Base-by-base conservation (phyloP, 1,284 basidiomycete genomes). In the Ustilago cynodontis region DNA sequence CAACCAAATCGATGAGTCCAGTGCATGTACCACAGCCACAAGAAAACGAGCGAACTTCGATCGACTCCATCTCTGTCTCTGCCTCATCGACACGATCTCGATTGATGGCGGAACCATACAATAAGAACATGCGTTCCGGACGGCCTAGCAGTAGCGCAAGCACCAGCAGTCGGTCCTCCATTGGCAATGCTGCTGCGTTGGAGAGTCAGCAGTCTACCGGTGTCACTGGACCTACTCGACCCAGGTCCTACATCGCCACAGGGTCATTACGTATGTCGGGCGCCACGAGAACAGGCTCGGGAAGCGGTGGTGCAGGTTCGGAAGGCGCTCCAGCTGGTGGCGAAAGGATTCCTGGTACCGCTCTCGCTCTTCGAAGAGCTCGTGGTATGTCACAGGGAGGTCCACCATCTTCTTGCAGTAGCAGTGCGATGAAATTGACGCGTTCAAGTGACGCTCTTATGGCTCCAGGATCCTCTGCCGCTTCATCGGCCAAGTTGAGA, bases 21-120 rank as follows among this genome's bases (percentile, higher is more conserved):
- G 43, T 18, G 10, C 2, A n/a, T 28, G 8, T 16, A 9, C 7
- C 16, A 16, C 53, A 53, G 26, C 20, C 31, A n/a, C 24, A 28
- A 29, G 24, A 52, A 1, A 53, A 56, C 9, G 62, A 65, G 14
- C 49, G 58, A 1, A 20, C 55, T 13, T 71, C 59, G 3, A 41
- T 59, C 14, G 64, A 62, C 26, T 59, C 64, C n/a, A 13, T 61
- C 8, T 65, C 62, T 0, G 62, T 43, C 14, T 65, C 68, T 2
- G 35, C 52, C 18, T 54, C 60, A 2, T 60, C 65, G 39, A 60
- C 53, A 4, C 47, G 64, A 20, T 61, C 65, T 10, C 51, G 71
- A 57, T 58, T 74, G 8, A 31, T 65, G 65, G 71, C 65, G 0
- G 71, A 74, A 54, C 71, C 65, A 0, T 74, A 69, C 59, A 65